Evolutionary conservation across 1,284 basidiomycete species (phyloP), one percentile per base, ranked within the genome.

Genomic region (Laetiporus sulphureus): DNA sequence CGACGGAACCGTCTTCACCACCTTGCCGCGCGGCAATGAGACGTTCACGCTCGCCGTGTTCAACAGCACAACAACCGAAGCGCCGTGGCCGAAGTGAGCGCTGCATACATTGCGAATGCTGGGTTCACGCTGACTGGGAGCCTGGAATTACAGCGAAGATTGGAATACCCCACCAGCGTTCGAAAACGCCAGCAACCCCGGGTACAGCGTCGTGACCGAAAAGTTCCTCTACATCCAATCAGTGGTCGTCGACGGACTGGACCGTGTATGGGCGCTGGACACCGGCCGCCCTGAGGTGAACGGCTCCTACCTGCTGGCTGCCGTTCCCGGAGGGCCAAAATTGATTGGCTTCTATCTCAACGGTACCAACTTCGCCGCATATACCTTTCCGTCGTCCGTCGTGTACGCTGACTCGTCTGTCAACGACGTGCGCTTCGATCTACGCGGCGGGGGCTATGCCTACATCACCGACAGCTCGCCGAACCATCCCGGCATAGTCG

Each of bases 201-300:
- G 41, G 1, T 51, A 47, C 44, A 51, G 53, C 36, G 41, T 53
- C 31, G 49, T 45, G n/a, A 55, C 57, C 2, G 43, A 53, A 2
- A 58, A 60, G 41, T 48, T 60, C 18, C 49, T 61, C 34, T 51
- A 55, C 36, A 51, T 58, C 12, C 58, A 60, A 42, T 51, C 55
- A 5, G 57, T 54, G 11, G 51, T 60, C 8, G 47, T 57, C 13
- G 60, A 62, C 42, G 53, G 55, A 2, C 38, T 45, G 39, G 58
- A 59, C 8, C 54, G 60, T 2, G 49, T 62, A 10, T 62, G 60
- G 60, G 56, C 54, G 2, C 44, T 62, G 4, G 60, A 61, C 42
- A 57, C 52, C 0, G 59, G 58, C 0, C 53, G 58, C 12, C 51
- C 51, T 1, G 42, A 49, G 12, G 44, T 54, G 13, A 52, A 53